Evolutionary conservation across 164 flowering plant genomes (phyloP).

Genomic region (Cinnamomum micranthum): DNA sequence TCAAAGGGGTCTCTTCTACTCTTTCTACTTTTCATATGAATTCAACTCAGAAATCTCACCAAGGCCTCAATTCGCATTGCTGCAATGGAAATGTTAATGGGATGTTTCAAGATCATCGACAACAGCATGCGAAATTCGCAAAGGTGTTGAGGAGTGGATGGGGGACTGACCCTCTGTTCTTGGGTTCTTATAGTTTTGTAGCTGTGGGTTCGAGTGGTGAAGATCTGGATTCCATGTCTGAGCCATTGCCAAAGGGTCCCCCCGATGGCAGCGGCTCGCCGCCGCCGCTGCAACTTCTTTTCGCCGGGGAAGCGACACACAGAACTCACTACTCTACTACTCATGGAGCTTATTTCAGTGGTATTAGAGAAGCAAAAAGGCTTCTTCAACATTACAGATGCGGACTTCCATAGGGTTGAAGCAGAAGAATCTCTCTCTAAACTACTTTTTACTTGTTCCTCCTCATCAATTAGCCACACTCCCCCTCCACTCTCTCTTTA

Average conservation of each 20-base stretch:
- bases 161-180: conserved; percentile 92
- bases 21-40: conserved; percentile 33
- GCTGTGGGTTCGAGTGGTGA: conserved; percentile 89
- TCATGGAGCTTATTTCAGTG: conserved; percentile 98
- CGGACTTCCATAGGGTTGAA: background rate
- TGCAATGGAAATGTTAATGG: conserved; percentile 5
- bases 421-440: conserved; percentile 2
- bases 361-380: conserved; percentile 94
- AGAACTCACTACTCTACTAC: conserved; percentile 97
- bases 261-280: background rate
- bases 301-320: conserved; percentile 99
- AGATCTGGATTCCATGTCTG: conserved; percentile 79
- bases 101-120: background rate
- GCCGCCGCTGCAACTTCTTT: conserved; percentile 63
- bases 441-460: background rate
- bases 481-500: conserved; percentile 2
- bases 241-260: conserved; percentile 59
- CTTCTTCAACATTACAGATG: conserved; percentile 74
- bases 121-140: conserved; percentile 22
- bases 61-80: background rate
- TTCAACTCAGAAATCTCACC: background rate
- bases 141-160: conserved; percentile 70
- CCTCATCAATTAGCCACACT: background rate
- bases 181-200: conserved; percentile 90
- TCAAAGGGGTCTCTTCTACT: conserved; percentile 58